These are phyloP conservation scores for Leishmania martiniquensis DNA, from an alignment of 208 protist species.

Conservation along the genomic window DNA sequence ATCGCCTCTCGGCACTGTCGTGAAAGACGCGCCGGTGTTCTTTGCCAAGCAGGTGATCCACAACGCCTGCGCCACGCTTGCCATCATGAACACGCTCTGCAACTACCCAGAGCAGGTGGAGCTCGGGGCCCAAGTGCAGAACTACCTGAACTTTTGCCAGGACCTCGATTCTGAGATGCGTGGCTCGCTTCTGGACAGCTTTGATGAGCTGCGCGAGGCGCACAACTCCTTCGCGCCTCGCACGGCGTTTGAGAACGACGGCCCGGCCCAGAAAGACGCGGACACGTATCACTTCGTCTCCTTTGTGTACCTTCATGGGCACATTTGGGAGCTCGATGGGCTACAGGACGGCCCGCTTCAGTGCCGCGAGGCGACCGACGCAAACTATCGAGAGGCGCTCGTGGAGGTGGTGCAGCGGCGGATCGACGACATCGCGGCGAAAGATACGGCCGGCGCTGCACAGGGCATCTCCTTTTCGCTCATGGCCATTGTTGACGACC, in stretches of 20 bases:
- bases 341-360: conserved; percentile 93
- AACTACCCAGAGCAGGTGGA: conserved; percentile 91
- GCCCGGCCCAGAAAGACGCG: conserved; percentile 7
- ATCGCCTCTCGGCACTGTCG: conserved; percentile 30
- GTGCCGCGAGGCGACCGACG: conserved; percentile 67
- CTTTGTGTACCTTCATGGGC: conserved; percentile 93
- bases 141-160: conserved; percentile 78
- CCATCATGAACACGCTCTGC: conserved; percentile 96
- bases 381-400: conserved; percentile 65
- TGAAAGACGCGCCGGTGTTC: conserved; percentile 81
- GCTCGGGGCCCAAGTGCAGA: conserved; percentile 89
- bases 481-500: conserved; percentile 95
- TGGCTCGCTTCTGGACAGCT: conserved; percentile 72
- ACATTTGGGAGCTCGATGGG: conserved; percentile 98
- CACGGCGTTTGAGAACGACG: conserved; percentile 54
- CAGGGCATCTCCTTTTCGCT: conserved; percentile 96
- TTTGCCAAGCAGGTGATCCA: conserved; percentile 97
- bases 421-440: conserved; percentile 71
- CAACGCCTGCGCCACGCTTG: conserved; percentile 98
- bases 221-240: conserved; percentile 97
- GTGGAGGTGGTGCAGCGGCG: conserved; percentile 87
- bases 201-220: conserved; percentile 88
- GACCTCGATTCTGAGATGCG: conserved; percentile 71
- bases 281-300: conserved; percentile 96
- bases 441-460: conserved; percentile 48